Evolutionary conservation across 345 rosid species (phyloP).

Genomic region (Stellera chamaejasme): DNA sequence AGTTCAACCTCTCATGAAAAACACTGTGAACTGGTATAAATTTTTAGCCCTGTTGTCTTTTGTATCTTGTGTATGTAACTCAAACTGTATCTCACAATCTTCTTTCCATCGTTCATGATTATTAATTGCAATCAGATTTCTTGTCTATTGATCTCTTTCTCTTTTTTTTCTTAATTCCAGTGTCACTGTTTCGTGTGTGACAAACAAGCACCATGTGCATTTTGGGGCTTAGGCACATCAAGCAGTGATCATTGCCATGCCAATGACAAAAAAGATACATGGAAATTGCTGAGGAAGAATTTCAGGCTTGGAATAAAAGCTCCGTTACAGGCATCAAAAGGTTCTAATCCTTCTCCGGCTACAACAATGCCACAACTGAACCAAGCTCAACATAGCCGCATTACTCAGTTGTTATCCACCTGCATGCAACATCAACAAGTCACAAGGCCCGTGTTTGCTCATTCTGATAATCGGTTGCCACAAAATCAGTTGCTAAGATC

Average conservation of each 20-base stretch:
- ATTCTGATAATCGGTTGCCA: slow-evolving; percentile 8
- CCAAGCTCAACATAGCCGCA: slow-evolving; percentile 16
- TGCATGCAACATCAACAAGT: slow-evolving; percentile 6
- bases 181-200: slow-evolving; percentile 93
- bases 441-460: background rate
- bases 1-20: slow-evolving; percentile 42
- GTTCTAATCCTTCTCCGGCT: slow-evolving; percentile 13
- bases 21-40: slow-evolving; percentile 55
- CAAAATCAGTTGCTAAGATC: slow-evolving; percentile 17
- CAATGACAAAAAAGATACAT: slow-evolving; percentile 48
- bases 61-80: background rate
- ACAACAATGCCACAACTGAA: slow-evolving; percentile 13
- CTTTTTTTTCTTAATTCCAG: slow-evolving; percentile 29
- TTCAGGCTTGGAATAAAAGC: slow-evolving; percentile 24
- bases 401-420: slow-evolving; percentile 10
- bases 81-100: background rate
- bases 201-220: slow-evolving; percentile 58
- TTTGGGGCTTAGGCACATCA: slow-evolving; percentile 46
- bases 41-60: background rate
- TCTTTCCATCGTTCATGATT: background rate
- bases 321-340: slow-evolving; percentile 18
- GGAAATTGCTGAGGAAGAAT: slow-evolving; percentile 52
- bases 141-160: background rate
- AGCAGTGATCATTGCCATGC: slow-evolving; percentile 74
- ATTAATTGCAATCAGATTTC: background rate